These are phyloP conservation scores for Xylariaceae sp. DNA, from an alignment of 2,329 filamentous ascomycete species.

Conservation along the genomic window DNA sequence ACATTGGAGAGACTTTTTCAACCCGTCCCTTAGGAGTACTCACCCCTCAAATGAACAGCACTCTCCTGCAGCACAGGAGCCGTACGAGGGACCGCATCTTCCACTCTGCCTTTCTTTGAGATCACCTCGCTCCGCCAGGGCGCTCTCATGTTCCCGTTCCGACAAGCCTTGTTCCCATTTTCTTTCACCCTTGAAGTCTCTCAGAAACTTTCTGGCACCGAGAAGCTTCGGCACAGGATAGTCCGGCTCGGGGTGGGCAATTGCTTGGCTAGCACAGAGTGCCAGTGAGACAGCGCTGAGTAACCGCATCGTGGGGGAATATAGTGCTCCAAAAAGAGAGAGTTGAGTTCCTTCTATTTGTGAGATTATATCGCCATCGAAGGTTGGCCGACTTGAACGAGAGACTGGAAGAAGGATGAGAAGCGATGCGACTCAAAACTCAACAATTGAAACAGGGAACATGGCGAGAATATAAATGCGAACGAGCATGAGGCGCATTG, in stretches of 20 bases:
- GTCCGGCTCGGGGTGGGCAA: conserved; percentile 25
- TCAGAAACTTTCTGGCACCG: conserved; percentile 28
- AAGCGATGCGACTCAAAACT: conserved; percentile 13
- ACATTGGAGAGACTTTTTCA: background rate
- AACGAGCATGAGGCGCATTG: conserved; percentile 2
- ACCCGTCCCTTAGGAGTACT: conserved; percentile 7
- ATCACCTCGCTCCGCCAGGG: conserved; percentile 12
- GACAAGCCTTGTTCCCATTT: conserved; percentile 22
- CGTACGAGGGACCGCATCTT: conserved; percentile 25
- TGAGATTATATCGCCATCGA: conserved; percentile 4
- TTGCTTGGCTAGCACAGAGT: conserved; percentile 24
- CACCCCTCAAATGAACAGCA: conserved; percentile 33
- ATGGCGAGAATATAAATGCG: conserved; percentile 14
- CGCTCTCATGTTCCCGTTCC: conserved; percentile 5
- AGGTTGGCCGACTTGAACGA: conserved; percentile 2
- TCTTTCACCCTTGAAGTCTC: conserved; percentile 23
- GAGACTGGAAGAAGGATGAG: conserved; percentile 3
- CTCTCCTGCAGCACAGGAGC: conserved; percentile 27
- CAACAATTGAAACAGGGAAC: conserved; percentile 10
- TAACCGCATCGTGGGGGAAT: conserved; percentile 22
- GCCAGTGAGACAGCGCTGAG: conserved; percentile 23
- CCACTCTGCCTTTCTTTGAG: conserved; percentile 25
- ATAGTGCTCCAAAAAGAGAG: conserved; percentile 1
- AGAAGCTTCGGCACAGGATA: conserved; percentile 25
- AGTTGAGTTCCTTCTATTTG: conserved; percentile 11